Percentiles rank a stretch among this genome's conserved stretches.
phyloP scores from a whole-genome alignment of 495 filamentous ascomycete genomes.

The Hypoxylon perforatum region DNA sequence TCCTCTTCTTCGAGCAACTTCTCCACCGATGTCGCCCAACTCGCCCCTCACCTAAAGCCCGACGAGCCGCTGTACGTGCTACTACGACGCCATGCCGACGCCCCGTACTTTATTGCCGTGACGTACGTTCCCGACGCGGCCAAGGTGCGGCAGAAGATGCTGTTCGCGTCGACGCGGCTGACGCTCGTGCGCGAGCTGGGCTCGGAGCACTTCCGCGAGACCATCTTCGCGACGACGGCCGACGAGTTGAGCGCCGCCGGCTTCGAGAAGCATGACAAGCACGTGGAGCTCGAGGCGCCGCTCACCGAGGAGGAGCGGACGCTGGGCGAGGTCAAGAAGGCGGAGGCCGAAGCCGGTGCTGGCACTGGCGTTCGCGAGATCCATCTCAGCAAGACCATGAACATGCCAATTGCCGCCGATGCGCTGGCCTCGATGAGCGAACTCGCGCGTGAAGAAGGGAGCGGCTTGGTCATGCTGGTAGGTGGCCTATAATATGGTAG shows the following conservation, averaged over 20 bases:
- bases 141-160: conserved; percentile 93
- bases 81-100: conserved; percentile 71
- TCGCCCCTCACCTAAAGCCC: conserved; percentile 72
- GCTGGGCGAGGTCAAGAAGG: conserved; percentile 78
- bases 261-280: conserved; percentile 80
- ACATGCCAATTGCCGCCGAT: conserved; percentile 74
- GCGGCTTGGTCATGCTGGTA: conserved; percentile 83
- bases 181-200: conserved; percentile 89
- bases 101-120: conserved; percentile 73
- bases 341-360: conserved; percentile 79
- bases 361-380: conserved; percentile 74
- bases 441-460: conserved; percentile 62
- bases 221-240: conserved; percentile 79
- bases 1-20: conserved; percentile 61
- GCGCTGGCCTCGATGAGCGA: conserved; percentile 72
- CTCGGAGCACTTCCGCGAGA: conserved; percentile 83
- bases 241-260: conserved; percentile 76
- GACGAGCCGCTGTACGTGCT: conserved; percentile 86
- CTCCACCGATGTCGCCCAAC: conserved; percentile 67
- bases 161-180: conserved; percentile 89
- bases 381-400: conserved; percentile 67
- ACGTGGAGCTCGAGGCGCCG: conserved; percentile 73
- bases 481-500: conserved; percentile 39
- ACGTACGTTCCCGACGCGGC: conserved; percentile 93
- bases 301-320: conserved; percentile 89